These are phyloP conservation scores for Ichthyophthirius multifiliis DNA, from an alignment of 169 alveolate species.

Conservation along the genomic window DNA sequence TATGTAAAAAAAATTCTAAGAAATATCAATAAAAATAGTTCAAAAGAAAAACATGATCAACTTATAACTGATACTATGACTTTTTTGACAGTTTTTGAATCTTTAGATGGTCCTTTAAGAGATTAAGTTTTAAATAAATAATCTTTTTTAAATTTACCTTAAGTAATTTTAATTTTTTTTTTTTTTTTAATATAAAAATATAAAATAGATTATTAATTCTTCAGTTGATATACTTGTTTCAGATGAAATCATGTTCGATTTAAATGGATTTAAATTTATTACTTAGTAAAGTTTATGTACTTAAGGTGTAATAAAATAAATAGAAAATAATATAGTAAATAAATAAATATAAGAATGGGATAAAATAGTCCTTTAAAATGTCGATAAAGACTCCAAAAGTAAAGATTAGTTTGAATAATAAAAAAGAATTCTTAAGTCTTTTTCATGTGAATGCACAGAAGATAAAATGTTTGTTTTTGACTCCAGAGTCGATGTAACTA, in stretches of 20 bases:
- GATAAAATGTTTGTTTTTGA: neutral
- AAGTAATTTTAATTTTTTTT: neutral
- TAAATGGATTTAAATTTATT: neutral
- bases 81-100: neutral
- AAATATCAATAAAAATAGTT: neutral
- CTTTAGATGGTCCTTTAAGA: neutral
- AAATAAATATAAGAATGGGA: neutral
- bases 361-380: neutral
- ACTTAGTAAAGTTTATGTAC: neutral
- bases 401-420: neutral
- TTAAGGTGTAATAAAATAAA: neutral
- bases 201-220: neutral
- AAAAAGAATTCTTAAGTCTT: neutral
- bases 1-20: neutral
- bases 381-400: neutral
- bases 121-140: neutral
- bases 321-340: neutral
- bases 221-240: neutral
- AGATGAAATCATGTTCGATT: neutral
- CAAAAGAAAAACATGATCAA: neutral
- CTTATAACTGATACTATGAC: neutral
- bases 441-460: neutral
- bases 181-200: neutral
- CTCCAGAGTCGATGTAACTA: neutral
- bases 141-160: neutral